Evolutionary conservation across 306 rosid genomes (phyloP).

Genomic region (Sphenostylis stenocarpa): DNA sequence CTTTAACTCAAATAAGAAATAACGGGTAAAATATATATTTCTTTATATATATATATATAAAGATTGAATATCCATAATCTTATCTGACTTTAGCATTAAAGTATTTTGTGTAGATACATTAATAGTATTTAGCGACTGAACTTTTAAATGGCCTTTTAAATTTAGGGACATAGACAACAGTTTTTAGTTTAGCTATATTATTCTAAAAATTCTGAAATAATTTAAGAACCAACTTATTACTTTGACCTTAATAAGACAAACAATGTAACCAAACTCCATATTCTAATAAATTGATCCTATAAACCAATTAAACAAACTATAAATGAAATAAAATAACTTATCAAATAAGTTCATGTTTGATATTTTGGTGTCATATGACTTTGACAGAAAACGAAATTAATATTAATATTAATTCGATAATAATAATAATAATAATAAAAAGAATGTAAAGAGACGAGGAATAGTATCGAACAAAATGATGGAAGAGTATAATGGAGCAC

Average conservation of each 20-base stretch:
- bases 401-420: background rate
- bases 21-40: too few species aligned
- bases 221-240: too few species aligned
- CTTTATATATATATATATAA: too few species aligned
- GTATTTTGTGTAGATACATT: too few species aligned
- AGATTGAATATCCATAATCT: too few species aligned
- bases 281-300: background rate
- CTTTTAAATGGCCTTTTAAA: too few species aligned
- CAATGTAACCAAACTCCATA: background rate
- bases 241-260: background rate
- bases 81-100: too few species aligned
- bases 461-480: slow-evolving; percentile 29
- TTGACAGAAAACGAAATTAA: background rate
- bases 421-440: background rate
- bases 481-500: slow-evolving; percentile 44
- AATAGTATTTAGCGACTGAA: too few species aligned
- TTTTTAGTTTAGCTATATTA: too few species aligned
- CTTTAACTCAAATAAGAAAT: too few species aligned
- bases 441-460: background rate
- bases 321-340: background rate
- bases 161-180: too few species aligned
- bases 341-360: background rate
- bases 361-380: slow-evolving; percentile 14
- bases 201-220: too few species aligned
- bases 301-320: background rate